Evolutionary conservation across 495 filamentous ascomycete genomes (phyloP), one percentile per base, ranked within the genome.

Genomic region (Penicillium fimorum): DNA sequence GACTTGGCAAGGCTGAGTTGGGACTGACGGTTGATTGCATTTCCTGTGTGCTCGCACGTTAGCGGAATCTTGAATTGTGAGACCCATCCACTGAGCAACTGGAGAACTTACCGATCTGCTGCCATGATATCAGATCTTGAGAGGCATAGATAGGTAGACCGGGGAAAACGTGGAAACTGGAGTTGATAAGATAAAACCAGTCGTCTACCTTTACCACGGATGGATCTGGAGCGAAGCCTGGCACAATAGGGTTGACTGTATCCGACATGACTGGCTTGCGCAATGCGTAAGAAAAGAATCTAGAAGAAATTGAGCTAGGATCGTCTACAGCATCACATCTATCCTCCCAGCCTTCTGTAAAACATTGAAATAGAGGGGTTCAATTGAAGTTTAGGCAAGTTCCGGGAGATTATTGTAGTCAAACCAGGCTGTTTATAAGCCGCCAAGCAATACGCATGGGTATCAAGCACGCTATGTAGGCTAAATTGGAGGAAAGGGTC

Each of bases 101-200:
- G 15, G 4, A 3, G 8, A 15, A 41, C 38, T 41, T 41, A 44
- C 42, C 42, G 12, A 44, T 44, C 20, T 44, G 42, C 46, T 46
- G 45, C 38, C 70, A 70, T 27, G 53, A 38, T 1, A 48, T 44
- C 8, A 72, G 50, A 50, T 72, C 57, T 24, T 58, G 60, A n/a
- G 58, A 63, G 5, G 63, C 55, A 49, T 70, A 70, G 30, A 72
- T 63, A 10, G 68, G 67, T 1, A 70, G 38, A 7, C 70, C 70
- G 0, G 70, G 68, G 35, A 70, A 72, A 15, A 64, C 40, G 43
- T 69, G 67, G 27, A 70, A 70, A n/a, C 56, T 64, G 9, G 70
- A 70, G 18, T 61, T 69, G 35, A 66, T 64, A n/a, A 68, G 57
- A 56, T 69, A 72, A 35, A 61, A 69, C 2, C 57, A 66, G 33